Conservation (phyloP, 768 basidiomycete species). For the Suillus sp. region DNA sequence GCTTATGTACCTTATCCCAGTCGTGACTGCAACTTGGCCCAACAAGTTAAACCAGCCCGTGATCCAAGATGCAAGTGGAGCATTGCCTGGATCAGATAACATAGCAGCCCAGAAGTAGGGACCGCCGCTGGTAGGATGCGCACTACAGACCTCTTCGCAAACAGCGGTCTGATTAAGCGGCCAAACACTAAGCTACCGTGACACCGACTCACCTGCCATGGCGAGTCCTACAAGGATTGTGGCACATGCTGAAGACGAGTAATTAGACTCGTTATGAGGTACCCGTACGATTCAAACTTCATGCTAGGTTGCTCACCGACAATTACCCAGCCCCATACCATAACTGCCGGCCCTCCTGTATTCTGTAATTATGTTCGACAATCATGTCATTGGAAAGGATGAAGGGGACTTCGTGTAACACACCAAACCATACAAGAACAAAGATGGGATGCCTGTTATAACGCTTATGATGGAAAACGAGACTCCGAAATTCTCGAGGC, state of each 20-base stretch:
- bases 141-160: slow-evolving; percentile 47
- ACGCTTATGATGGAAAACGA: slow-evolving; percentile 79
- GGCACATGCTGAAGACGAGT: slow-evolving; percentile 48
- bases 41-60: slow-evolving; percentile 77
- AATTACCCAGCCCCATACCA: slow-evolving; percentile 76
- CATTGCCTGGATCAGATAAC: slow-evolving; percentile 57
- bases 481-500: slow-evolving; percentile 65
- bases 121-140: slow-evolving; percentile 72
- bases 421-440: slow-evolving; percentile 71
- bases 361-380: slow-evolving; percentile 42
- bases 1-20: slow-evolving; percentile 59
- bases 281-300: not conserved
- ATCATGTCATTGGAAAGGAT: not conserved
- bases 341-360: slow-evolving; percentile 75
- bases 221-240: slow-evolving; percentile 73
- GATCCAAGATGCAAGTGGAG: slow-evolving; percentile 72
- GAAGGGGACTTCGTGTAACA: too few species aligned
- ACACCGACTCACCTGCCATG: slow-evolving; percentile 60
- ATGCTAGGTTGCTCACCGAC: slow-evolving; percentile 45
- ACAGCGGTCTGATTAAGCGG: not conserved
- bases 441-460: slow-evolving; percentile 70
- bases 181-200: not conserved
- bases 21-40: slow-evolving; percentile 77
- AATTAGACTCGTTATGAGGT: not conserved
- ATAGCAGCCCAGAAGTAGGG: slow-evolving; percentile 86